Percentiles rank a stretch among this genome's conserved stretches.
These are phyloP conservation scores for Chaetomiaceae sp. DNA, from an alignment of 2,329 filamentous ascomycete genomes.

Conservation along the genomic window DNA sequence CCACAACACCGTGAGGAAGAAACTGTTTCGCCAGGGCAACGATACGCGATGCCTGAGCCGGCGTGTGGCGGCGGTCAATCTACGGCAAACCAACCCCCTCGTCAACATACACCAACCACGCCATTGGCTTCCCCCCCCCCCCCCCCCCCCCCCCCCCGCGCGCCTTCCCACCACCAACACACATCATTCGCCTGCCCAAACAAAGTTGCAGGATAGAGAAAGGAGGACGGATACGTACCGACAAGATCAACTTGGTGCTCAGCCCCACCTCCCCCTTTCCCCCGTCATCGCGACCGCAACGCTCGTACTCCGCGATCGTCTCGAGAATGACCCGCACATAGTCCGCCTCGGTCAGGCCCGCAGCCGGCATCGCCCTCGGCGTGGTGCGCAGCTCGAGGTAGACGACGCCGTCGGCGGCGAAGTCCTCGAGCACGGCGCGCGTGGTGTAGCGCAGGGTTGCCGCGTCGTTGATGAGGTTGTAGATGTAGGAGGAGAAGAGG, in stretches of 20 bases:
- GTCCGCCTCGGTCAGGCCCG: constrained; percentile 52
- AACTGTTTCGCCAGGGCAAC: constrained; percentile 59
- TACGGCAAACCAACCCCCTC: too few relatives aligned
- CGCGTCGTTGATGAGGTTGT: constrained; percentile 64
- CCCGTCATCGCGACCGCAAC: constrained; percentile 1
- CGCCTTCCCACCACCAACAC: too few relatives aligned
- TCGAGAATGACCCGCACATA: constrained; percentile 65
- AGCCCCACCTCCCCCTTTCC: constrained; percentile 35
- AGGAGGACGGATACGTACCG: constrained; percentile 32
- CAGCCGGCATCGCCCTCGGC: constrained; percentile 57
- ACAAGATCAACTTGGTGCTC: constrained; percentile 65
- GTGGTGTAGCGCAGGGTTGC: constrained; percentile 60
- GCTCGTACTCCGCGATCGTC: constrained; percentile 52
- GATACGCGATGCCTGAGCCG: constrained; percentile 56
- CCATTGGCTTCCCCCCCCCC: too few relatives aligned
- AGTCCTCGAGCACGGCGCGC: constrained; percentile 59
- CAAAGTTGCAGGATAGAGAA: too few relatives aligned
- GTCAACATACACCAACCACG: too few relatives aligned
- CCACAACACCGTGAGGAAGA: constrained; percentile 56
- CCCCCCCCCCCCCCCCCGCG: too few relatives aligned
- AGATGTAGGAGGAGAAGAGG: constrained; percentile 75
- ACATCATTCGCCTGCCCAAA: too few relatives aligned
- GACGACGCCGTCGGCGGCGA: constrained; percentile 65
- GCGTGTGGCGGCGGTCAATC: constrained; percentile 62
- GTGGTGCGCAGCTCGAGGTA: constrained; percentile 81